These are phyloP conservation scores for Tuber brumale DNA, from an alignment of 495 filamentous ascomycete species.

Conservation along the genomic window DNA sequence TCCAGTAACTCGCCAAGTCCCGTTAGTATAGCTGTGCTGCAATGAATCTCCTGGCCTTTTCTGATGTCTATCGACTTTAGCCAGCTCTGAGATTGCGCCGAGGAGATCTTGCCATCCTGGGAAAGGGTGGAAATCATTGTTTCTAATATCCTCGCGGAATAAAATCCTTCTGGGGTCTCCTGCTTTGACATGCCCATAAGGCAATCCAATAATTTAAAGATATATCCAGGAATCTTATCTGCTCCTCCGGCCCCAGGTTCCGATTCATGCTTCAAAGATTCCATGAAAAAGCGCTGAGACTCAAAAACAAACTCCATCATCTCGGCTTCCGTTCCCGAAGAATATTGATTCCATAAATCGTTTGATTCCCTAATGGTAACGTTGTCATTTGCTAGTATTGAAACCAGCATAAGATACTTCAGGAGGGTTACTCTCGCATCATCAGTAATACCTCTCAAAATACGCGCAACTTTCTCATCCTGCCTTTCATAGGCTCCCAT, in stretches of 20 bases:
- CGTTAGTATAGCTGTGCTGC: constrained; percentile 50
- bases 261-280: constrained; percentile 43
- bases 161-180: constrained; percentile 44
- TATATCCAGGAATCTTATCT: constrained; percentile 34
- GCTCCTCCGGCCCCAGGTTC: constrained; percentile 41
- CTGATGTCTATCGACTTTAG: constrained; percentile 28
- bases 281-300: constrained; percentile 51
- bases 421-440: constrained; percentile 39
- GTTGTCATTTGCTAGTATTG: constrained; percentile 60
- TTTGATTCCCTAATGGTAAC: constrained; percentile 54
- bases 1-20: constrained; percentile 51
- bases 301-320: constrained; percentile 56
- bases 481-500: constrained; percentile 10
- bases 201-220: constrained; percentile 32
- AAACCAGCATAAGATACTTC: constrained; percentile 50
- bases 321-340: constrained; percentile 53
- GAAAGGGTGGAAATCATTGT: constrained; percentile 19
- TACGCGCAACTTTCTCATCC: not conserved
- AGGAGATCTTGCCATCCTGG: constrained; percentile 13
- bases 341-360: constrained; percentile 49
- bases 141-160: constrained; percentile 49
- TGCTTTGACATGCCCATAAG: constrained; percentile 41
- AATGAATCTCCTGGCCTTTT: constrained; percentile 45
- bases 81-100: constrained; percentile 20
- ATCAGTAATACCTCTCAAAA: constrained; percentile 19